Percentiles rank a stretch among this genome's conserved stretches.
Evolutionary conservation across 1,284 basidiomycete species (phyloP).

Genomic region (Takashimella tepidaria): DNA sequence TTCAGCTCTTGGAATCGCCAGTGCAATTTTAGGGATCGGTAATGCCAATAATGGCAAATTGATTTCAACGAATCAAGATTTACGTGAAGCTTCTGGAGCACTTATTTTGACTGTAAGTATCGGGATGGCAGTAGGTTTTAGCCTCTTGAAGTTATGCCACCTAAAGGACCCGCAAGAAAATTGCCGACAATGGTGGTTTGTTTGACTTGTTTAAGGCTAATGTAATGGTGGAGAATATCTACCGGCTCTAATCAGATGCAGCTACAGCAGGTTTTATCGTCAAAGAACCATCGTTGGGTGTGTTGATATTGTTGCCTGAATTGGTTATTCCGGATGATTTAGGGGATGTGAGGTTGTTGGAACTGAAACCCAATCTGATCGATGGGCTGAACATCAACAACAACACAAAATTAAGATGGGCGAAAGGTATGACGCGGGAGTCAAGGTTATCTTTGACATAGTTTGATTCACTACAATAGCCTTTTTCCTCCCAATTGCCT

Average conservation of each 20-base stretch:
- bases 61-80: neutral
- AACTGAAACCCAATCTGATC: too few species aligned
- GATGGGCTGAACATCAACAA: too few species aligned
- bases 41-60: neutral
- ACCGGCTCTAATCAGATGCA: constrained; percentile 4
- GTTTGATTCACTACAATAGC: too few species aligned
- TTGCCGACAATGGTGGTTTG: neutral
- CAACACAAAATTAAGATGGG: too few species aligned
- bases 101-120: constrained; percentile 4
- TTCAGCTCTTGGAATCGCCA: constrained; percentile 7
- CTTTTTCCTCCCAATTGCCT: too few species aligned
- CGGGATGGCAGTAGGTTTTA: too few species aligned
- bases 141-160: too few species aligned
- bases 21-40: constrained; percentile 10
- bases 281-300: neutral
- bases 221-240: constrained; percentile 7
- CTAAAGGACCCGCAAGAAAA: neutral
- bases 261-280: neutral
- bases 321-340: constrained; percentile 6
- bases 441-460: too few species aligned
- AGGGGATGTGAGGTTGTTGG: neutral
- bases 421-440: too few species aligned
- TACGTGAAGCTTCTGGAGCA: constrained; percentile 7
- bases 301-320: constrained; percentile 10
- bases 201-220: neutral